phyloP scores from a whole-genome alignment of 202 grass and related monocot genomes.

The Brachypodium distachyon region DNA sequence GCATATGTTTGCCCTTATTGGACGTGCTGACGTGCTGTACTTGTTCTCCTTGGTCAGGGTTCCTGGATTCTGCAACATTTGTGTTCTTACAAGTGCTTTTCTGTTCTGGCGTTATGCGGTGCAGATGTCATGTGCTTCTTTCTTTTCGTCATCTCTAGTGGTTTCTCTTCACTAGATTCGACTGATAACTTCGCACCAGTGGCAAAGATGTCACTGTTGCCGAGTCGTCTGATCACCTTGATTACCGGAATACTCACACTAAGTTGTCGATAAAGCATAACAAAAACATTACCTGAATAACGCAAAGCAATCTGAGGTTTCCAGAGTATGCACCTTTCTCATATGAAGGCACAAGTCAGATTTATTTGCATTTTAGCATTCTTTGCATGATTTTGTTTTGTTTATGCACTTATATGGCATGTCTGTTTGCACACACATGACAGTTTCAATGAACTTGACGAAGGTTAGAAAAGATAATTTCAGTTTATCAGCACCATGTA shows the following conservation, averaged over 20 bases:
- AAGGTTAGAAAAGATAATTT: not conserved
- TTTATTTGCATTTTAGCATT: not conserved
- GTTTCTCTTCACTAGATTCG: conserved; percentile 53
- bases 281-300: not conserved
- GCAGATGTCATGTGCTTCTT: too few species aligned
- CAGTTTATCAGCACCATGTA: not conserved
- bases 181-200: conserved; percentile 78
- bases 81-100: too few species aligned
- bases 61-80: too few species aligned
- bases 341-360: not conserved
- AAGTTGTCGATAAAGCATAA: not conserved
- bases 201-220: conserved; percentile 87
- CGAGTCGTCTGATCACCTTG: conserved; percentile 70
- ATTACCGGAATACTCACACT: conserved; percentile 12
- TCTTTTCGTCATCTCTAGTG: too few species aligned
- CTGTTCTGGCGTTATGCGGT: too few species aligned
- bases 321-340: not conserved
- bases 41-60: too few species aligned
- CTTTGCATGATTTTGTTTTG: not conserved
- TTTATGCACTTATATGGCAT: not conserved
- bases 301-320: not conserved
- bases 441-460: not conserved
- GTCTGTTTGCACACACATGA: not conserved
- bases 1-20: too few species aligned
- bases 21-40: too few species aligned